These are phyloP conservation scores for Barnettozyma pratensis DNA, from an alignment of 805 yeast species.

Conservation along the genomic window DNA sequence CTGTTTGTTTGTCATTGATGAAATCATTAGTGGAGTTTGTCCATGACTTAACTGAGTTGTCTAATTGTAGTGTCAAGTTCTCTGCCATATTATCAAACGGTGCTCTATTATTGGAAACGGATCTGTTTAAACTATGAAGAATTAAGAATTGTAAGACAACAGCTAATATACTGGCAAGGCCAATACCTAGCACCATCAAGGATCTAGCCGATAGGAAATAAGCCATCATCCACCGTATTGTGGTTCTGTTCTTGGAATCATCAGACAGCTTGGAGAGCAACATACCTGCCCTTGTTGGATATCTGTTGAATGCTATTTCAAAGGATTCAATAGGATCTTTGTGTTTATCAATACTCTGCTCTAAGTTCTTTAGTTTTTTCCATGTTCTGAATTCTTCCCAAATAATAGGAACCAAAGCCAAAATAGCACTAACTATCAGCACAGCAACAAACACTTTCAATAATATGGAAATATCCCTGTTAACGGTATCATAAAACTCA, in stretches of 20 bases:
- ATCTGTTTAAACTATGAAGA: constrained; percentile 27
- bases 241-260: constrained; percentile 12
- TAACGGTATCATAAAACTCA: constrained; percentile 30
- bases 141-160: constrained; percentile 51
- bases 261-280: constrained; percentile 8
- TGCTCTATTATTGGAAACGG: constrained; percentile 8
- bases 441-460: constrained; percentile 36
- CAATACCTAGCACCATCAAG: constrained; percentile 43
- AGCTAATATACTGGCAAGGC: constrained; percentile 50
- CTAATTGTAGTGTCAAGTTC: constrained; percentile 19
- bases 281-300: constrained; percentile 19
- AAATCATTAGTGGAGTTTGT: constrained; percentile 49
- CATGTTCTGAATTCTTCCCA: constrained; percentile 44
- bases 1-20: constrained; percentile 41
- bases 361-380: constrained; percentile 37
- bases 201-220: constrained; percentile 52
- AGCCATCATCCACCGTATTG: constrained; percentile 32
- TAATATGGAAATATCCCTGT: constrained; percentile 28
- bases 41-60: constrained; percentile 42
- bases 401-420: constrained; percentile 37
- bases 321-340: constrained; percentile 20
- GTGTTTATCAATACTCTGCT: constrained; percentile 11
- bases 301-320: constrained; percentile 20
- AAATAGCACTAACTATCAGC: constrained; percentile 36
- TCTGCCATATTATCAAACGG: constrained; percentile 13